Percentiles rank a stretch among this genome's conserved stretches.
Evolutionary conservation across 2,329 filamentous ascomycete genomes (phyloP).

Genomic region (Triangularia verruculosa): DNA sequence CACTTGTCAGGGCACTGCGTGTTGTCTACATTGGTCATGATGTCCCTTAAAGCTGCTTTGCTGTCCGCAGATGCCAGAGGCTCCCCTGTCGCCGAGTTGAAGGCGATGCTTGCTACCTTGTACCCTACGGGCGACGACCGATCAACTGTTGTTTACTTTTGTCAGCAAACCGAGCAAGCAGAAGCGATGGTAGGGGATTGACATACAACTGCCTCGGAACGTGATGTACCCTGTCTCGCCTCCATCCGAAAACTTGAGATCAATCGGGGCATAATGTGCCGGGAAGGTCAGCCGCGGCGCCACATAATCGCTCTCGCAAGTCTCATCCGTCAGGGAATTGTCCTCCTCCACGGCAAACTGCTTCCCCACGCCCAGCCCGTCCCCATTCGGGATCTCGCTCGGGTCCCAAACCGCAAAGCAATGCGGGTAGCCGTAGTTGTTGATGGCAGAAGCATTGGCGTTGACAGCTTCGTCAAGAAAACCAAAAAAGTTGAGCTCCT

Average conservation of each 20-base stretch:
- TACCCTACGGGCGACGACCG: slow-evolving; percentile 46
- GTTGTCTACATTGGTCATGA: slow-evolving; percentile 55
- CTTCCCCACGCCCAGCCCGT: slow-evolving; percentile 42
- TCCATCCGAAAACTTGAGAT: slow-evolving; percentile 61
- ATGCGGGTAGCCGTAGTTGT: slow-evolving; percentile 63
- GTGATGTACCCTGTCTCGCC: slow-evolving; percentile 62
- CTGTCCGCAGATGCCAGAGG: slow-evolving; percentile 40
- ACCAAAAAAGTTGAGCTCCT: slow-evolving; percentile 72
- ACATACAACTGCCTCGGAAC: slow-evolving; percentile 67
- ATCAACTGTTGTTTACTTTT: slow-evolving; percentile 35
- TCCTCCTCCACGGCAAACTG: slow-evolving; percentile 45
- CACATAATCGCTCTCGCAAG: slow-evolving; percentile 43
- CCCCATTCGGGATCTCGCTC: slow-evolving; percentile 41
- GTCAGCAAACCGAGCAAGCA: background rate
- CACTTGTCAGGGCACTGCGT: slow-evolving; percentile 53
- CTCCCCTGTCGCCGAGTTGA: slow-evolving; percentile 38
- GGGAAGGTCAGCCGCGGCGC: slow-evolving; percentile 54
- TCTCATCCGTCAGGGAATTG: slow-evolving; percentile 40
- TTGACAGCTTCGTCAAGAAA: slow-evolving; percentile 43
- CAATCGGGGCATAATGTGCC: slow-evolving; percentile 67
- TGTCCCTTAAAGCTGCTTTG: slow-evolving; percentile 46
- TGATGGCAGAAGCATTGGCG: slow-evolving; percentile 25
- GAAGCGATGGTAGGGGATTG: background rate
- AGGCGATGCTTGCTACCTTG: slow-evolving; percentile 40
- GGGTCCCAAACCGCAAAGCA: slow-evolving; percentile 66